phyloP scores from a whole-genome alignment of 2,329 filamentous ascomycete genomes.

The Volutella citrinella region DNA sequence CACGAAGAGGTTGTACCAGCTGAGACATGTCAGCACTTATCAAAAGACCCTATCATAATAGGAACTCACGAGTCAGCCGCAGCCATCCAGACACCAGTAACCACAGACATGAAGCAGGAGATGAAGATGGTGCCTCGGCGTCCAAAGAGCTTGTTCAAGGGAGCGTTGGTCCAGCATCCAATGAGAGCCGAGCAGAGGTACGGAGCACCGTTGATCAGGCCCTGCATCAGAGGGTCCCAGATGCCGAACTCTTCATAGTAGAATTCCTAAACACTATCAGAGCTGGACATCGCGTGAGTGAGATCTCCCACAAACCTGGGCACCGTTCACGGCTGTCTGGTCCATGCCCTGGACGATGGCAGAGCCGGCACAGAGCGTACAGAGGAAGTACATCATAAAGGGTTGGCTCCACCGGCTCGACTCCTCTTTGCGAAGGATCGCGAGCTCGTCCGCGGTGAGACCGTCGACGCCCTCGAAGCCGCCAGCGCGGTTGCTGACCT shows the following conservation, averaged over 20 bases:
- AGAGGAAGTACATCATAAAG: slow-evolving; percentile 33
- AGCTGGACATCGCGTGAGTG: slow-evolving; percentile 36
- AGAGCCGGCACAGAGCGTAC: slow-evolving; percentile 31
- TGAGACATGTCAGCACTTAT: neutral
- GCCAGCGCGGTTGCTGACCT: slow-evolving; percentile 34
- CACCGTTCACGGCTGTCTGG: slow-evolving; percentile 63
- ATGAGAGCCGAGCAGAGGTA: slow-evolving; percentile 49
- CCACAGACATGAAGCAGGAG: slow-evolving; percentile 53
- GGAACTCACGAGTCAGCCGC: slow-evolving; percentile 51
- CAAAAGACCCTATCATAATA: rapidly evolving
- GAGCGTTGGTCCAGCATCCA: slow-evolving; percentile 33
- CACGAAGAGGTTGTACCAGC: slow-evolving; percentile 23
- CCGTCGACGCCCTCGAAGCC: slow-evolving; percentile 27
- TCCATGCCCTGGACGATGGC: slow-evolving; percentile 67
- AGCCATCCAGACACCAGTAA: slow-evolving; percentile 53
- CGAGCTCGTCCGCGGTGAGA: slow-evolving; percentile 28
- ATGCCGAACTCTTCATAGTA: slow-evolving; percentile 31
- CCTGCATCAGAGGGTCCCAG: slow-evolving; percentile 44
- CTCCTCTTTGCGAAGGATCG: slow-evolving; percentile 24
- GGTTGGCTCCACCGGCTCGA: slow-evolving; percentile 32
- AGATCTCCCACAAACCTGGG: slow-evolving; percentile 53
- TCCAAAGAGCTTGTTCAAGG: slow-evolving; percentile 59
- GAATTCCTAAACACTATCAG: slow-evolving; percentile 26
- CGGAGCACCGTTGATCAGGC: slow-evolving; percentile 53
- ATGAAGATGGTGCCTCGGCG: slow-evolving; percentile 64